These are phyloP conservation scores for Gymnopus androsaceus DNA, from an alignment of 1,284 basidiomycete species.

Conservation along the genomic window DNA sequence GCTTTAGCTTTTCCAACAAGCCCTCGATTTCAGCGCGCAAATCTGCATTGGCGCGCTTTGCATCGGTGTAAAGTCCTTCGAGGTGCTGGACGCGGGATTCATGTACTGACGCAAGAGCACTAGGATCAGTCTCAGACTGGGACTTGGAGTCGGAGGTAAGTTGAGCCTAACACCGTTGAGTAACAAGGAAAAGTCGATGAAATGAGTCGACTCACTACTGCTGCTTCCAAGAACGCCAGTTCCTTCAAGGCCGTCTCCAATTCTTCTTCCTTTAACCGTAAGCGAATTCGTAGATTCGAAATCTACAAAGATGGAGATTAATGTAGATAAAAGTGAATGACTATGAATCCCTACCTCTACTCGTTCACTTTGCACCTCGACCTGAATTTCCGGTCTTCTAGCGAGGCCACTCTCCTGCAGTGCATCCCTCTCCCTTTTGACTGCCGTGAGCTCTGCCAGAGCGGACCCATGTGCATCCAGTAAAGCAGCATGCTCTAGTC, in stretches of 20 bases:
- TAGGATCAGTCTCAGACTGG: constrained; percentile 51
- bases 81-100: constrained; percentile 40
- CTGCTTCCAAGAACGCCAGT: constrained; percentile 59
- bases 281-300: constrained; percentile 42
- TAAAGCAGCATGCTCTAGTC: constrained; percentile 58
- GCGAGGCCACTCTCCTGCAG: background rate
- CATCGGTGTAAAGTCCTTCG: constrained; percentile 56
- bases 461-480: constrained; percentile 67
- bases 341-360: background rate
- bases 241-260: constrained; percentile 57
- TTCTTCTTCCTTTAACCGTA: constrained; percentile 47
- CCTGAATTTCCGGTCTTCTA: background rate
- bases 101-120: constrained; percentile 35
- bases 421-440: background rate
- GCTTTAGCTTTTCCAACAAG: constrained; percentile 31
- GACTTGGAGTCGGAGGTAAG: constrained; percentile 38
- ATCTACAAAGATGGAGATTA: constrained; percentile 11
- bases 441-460: constrained; percentile 28
- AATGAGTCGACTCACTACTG: constrained; percentile 49
- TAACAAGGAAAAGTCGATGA: background rate
- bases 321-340: background rate
- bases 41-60: constrained; percentile 48
- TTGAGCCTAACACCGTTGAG: background rate
- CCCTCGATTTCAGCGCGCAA: constrained; percentile 43
- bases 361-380: background rate